Base-by-base conservation (phyloP, 2,329 filamentous ascomycete genomes). In the Diaporthe citriasiana region DNA sequence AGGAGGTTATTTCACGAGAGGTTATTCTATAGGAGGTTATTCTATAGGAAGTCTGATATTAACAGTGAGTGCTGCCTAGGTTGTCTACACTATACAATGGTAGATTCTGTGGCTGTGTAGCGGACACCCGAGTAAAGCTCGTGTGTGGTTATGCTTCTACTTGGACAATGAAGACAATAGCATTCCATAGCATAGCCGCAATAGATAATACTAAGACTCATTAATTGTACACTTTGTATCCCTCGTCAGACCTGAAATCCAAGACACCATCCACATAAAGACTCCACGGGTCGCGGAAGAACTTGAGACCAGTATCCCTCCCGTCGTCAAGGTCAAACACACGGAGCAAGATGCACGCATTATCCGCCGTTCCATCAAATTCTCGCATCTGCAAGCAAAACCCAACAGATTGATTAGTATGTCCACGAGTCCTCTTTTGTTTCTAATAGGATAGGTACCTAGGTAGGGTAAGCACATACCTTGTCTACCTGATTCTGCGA, bases 401-500 rank as follows among this genome's bases (percentile, higher is more conserved):
- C 6, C 5, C 10, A 42, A 42, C 57, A 10, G 19, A 40, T 12
- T 60, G 38, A 60, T 60, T 45, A 60, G 57, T 38, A 42, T 42
- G 22, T n/a, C 12, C 35, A 27, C 13, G 4, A 22, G 0, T 3
- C 1, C 13, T 8, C 35, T n/a, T 6, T 19, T 42, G 2, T n/a
- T 60, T 60, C 13, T 25, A 42, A 22, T 30, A 13, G 13, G n/a
- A 22, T 22, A 5, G n/a, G 57, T 4, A 30, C n/a, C 7, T 12
- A 60, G 6, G n/a, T 42, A 42, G 57, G 57, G 8, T 10, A 12
- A 10, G 38, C 13, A 42, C 57, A 42, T 60, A 60, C 57, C 35
- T 42, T 60, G 38, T 60, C 57, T 27, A 60, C n/a, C n/a, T 60
- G 57, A 42, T 60, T 60, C 57, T 60, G 57, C 38, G 57, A 60